Percentiles rank a stretch among this genome's conserved stretches.
phyloP scores from a whole-genome alignment of 306 rosid species.

The Medicago arabica region DNA sequence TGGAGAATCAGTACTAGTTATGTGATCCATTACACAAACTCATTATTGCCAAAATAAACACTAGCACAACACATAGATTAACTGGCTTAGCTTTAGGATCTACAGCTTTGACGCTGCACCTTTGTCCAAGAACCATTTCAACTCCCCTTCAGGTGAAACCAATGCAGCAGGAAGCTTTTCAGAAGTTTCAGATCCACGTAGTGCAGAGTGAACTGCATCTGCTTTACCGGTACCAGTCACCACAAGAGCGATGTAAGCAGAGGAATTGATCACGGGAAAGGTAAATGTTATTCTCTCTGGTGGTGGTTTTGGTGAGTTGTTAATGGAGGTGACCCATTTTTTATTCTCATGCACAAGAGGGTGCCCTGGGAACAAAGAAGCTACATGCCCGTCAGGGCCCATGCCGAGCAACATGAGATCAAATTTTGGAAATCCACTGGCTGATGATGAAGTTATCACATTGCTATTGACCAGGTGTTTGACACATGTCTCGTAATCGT shows the following conservation, averaged over 20 bases:
- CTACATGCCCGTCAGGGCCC: slow-evolving; percentile 99
- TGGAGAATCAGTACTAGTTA: slow-evolving; percentile 22
- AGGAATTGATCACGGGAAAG: slow-evolving; percentile 83
- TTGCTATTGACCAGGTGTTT: slow-evolving; percentile 58
- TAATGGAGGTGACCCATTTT: slow-evolving; percentile 83
- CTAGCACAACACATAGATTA: slow-evolving; percentile 36
- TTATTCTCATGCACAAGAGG: slow-evolving; percentile 73
- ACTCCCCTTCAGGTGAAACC: slow-evolving; percentile 78
- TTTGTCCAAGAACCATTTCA: slow-evolving; percentile 89
- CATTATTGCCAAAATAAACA: slow-evolving; percentile 14
- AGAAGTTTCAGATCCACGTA: slow-evolving; percentile 51
- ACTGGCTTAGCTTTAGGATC: slow-evolving; percentile 34
- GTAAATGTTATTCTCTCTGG: slow-evolving; percentile 91
- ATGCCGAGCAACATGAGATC: slow-evolving; percentile 94
- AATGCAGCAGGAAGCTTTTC: slow-evolving; percentile 70
- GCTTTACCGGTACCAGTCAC: slow-evolving; percentile 78
- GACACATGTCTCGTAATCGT: slow-evolving; percentile 81
- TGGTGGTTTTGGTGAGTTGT: slow-evolving; percentile 95
- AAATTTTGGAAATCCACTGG: slow-evolving; percentile 80
- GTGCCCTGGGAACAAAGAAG: slow-evolving; percentile 96
- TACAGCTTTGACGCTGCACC: slow-evolving; percentile 92
- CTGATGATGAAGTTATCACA: slow-evolving; percentile 58
- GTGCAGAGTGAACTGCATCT: slow-evolving; percentile 65
- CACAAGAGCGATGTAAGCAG: slow-evolving; percentile 72
- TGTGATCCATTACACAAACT: slow-evolving; percentile 20